Evolutionary conservation across 2,329 filamentous ascomycete species (phyloP).

Genomic region (Penicillium sp.): DNA sequence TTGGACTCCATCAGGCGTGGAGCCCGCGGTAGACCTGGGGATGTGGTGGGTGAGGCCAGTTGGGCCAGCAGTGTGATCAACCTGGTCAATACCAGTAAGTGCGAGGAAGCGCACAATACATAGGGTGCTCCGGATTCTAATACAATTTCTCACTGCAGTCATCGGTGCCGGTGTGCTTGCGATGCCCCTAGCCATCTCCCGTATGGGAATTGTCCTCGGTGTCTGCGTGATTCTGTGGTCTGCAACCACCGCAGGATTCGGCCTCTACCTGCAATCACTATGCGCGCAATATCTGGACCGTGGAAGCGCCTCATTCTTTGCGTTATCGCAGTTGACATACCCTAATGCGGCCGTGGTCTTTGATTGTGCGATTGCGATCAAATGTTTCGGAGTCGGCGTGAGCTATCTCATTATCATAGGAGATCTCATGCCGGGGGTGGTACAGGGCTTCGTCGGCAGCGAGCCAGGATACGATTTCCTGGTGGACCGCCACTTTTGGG

Average conservation of each 20-base stretch:
- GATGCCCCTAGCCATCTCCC: constrained; percentile 91
- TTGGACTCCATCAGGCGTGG: constrained; percentile 27
- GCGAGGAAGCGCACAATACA: constrained; percentile 34
- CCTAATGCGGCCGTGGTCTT: constrained; percentile 94
- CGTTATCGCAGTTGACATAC: constrained; percentile 94
- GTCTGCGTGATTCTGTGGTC: constrained; percentile 87
- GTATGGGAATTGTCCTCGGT: constrained; percentile 90
- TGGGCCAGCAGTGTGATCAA: constrained; percentile 93
- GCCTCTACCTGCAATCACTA: constrained; percentile 88
- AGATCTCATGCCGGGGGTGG: constrained; percentile 94
- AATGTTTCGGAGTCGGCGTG: constrained; percentile 96
- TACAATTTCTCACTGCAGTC: constrained; percentile 54
- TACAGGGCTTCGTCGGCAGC: constrained; percentile 71
- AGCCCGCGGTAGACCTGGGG: constrained; percentile 66
- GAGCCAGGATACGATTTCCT: constrained; percentile 69
- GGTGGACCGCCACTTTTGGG: constrained; percentile 92
- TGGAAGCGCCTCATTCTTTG: constrained; percentile 88
- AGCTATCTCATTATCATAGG: constrained; percentile 99
- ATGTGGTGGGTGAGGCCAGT: constrained; percentile 71
- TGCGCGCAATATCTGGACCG: constrained; percentile 92
- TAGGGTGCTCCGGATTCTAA: constrained; percentile 13
- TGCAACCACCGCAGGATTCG: constrained; percentile 82
- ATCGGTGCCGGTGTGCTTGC: constrained; percentile 91
- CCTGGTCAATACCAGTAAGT: constrained; percentile 85
- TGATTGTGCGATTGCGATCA: constrained; percentile 92